These are phyloP conservation scores for Scheffersomyces segobiensis DNA, from an alignment of 1,139 yeast species.

Conservation along the genomic window DNA sequence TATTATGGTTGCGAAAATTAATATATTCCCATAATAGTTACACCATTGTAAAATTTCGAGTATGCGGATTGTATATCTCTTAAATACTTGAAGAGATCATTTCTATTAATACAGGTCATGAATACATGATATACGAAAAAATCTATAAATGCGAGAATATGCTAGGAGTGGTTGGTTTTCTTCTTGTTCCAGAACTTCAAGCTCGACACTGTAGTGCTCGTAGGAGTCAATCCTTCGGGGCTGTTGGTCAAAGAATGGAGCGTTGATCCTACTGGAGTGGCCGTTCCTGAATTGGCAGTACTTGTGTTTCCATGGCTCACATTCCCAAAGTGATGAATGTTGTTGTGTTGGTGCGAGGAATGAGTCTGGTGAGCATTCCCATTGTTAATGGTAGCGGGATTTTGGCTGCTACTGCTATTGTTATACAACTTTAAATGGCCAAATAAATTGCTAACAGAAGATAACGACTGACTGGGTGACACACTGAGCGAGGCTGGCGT, in stretches of 20 bases:
- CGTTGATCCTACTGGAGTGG: not conserved
- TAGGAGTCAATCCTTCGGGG: slow-evolving; percentile 2
- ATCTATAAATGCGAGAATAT: not conserved
- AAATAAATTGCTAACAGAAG: slow-evolving; percentile 25
- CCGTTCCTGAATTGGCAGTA: not conserved
- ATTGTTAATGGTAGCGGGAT: not conserved
- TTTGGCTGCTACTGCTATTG: slow-evolving; percentile 1
- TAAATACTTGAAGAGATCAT: not conserved
- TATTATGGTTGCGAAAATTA: not conserved
- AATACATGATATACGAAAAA: not conserved
- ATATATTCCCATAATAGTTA: not conserved
- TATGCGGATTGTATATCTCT: not conserved
- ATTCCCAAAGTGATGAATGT: not conserved
- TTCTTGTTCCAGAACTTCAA: slow-evolving; percentile 15
- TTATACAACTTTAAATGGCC: slow-evolving; percentile 26
- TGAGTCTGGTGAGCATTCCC: not conserved
- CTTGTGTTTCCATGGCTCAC: not conserved
- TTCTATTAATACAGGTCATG: not conserved
- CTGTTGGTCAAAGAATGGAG: slow-evolving; percentile 5
- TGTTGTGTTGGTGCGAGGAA: not conserved
- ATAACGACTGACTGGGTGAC: slow-evolving; percentile 10
- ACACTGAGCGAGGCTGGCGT: not conserved
- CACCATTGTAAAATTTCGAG: not conserved
- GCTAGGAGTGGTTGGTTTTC: slow-evolving; percentile 2
- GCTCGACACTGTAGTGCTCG: slow-evolving; percentile 4